Conservation (phyloP, 139 green algal genomes). For the Chlamydomonas urium region DNA sequence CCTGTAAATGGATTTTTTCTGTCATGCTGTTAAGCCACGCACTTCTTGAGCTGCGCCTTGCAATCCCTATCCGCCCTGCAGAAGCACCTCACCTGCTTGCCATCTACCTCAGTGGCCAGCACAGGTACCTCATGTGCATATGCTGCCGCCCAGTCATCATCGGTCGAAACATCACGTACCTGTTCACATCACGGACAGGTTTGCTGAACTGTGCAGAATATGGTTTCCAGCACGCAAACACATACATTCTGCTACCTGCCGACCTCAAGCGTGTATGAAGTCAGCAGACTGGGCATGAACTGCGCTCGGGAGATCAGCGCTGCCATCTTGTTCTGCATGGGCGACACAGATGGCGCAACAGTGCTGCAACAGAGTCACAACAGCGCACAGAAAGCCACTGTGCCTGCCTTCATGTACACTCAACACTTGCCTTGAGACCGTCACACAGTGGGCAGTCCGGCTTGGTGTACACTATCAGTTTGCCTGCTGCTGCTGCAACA, state of each 20-base stretch:
- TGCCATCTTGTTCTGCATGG: conserved; percentile 8
- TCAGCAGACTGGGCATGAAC: conserved; percentile 11
- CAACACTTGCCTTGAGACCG: conserved; percentile 9
- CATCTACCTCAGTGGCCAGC: not conserved
- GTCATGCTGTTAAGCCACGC: not conserved
- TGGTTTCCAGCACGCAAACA: too few species aligned
- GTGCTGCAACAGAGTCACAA: too few species aligned
- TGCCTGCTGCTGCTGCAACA: too few species aligned
- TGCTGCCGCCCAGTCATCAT: conserved; percentile 2
- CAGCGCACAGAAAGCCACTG: not conserved
- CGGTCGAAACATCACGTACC: not conserved
- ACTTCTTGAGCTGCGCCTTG: not conserved
- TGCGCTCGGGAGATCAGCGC: conserved; percentile 2
- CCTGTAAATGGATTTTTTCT: too few species aligned
- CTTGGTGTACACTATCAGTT: conserved; percentile 11
- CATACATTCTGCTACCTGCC: too few species aligned
- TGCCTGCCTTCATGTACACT: not conserved
- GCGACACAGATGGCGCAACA: not conserved
- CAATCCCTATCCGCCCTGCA: not conserved
- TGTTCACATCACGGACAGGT: not conserved
- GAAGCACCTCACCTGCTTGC: not conserved
- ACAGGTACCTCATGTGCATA: conserved; percentile 10
- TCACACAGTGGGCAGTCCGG: conserved; percentile 13
- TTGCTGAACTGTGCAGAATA: not conserved
- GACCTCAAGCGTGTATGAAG: conserved; percentile 8